phyloP scores from a whole-genome alignment of 2,329 filamentous ascomycete species.

The Colletotrichum sp. region DNA sequence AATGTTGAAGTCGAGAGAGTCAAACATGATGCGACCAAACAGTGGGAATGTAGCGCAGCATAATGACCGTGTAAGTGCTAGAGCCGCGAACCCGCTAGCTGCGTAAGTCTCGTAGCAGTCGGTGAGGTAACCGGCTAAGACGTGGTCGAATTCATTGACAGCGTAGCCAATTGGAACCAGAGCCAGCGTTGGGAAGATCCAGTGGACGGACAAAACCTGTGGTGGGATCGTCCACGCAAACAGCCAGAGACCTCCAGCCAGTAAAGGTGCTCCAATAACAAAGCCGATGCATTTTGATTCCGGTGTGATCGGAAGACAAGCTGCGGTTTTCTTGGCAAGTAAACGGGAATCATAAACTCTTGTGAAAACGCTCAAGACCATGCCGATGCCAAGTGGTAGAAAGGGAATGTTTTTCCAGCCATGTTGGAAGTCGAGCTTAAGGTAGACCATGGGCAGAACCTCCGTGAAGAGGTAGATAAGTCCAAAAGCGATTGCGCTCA shows the following conservation, averaged over 20 bases:
- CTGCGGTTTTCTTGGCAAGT: background rate
- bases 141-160: constrained; percentile 44
- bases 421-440: background rate
- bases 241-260: constrained; percentile 48
- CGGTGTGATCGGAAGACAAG: constrained; percentile 9
- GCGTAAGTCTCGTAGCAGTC: constrained; percentile 3
- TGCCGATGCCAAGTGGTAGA: background rate
- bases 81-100: background rate
- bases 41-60: background rate
- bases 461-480: constrained; percentile 10
- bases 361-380: background rate
- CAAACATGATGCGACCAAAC: background rate
- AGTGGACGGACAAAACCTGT: constrained; percentile 30
- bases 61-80: background rate
- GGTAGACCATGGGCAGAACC: background rate
- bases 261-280: constrained; percentile 43
- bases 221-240: constrained; percentile 54
- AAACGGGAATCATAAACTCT: background rate
- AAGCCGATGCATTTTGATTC: constrained; percentile 32
- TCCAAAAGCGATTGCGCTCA: background rate
- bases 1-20: background rate
- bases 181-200: constrained; percentile 42
- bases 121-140: constrained; percentile 4
- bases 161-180: constrained; percentile 51
- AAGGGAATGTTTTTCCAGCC: constrained; percentile 1